Evolutionary conservation across 768 basidiomycete species (phyloP), one percentile per base, ranked within the genome.

Genomic region (Russula sp.): DNA sequence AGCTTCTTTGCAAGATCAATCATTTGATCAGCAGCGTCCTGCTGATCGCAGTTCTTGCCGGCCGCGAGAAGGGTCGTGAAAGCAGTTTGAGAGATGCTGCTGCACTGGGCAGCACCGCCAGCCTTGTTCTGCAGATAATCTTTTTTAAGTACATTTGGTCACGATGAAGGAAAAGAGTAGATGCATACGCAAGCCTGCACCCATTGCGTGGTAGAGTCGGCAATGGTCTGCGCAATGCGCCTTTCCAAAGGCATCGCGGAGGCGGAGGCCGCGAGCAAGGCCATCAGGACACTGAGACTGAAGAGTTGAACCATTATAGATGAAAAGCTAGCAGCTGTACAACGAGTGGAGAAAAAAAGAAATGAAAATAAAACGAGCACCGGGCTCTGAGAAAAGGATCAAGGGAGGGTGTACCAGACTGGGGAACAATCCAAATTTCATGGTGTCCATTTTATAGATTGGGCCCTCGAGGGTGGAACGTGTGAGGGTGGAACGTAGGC

Each of bases 31-130:
- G 77, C 80, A 8, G 77, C 74, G 65, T 81, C 69, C 66, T 81
- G 80, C 65, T 81, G 80, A 51, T 71, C 74, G 66, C 74, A 75
- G 42, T 68, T 64, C 18, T 64, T 68, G 11, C 69, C 73, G 5
- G 76, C 82, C 38, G 81, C 81, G 32, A 87, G 80, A 42, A 88
- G 79, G 25, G 83, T 83, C 47, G 69, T 66, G 69, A 85, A 84
- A 1, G 84, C 78, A 1, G 74, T 75, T 25, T 85, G 75, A 6
- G 84, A 80, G 43, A 81, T 66, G 7, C 81, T 76, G 69, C 82
- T 85, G 72, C 86, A 87, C 65, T 78, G 71, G 25, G 73, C 60
- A 14, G 66, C 83, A 51, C 85, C 86, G 48, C 83, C 83, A 9
- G 84, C 85, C 22, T 77, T 74, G 47, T 72, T 56, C 83, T 85